These are phyloP conservation scores for Quillaja saponaria DNA, from an alignment of 306 rosid genomes.

Conservation along the genomic window DNA sequence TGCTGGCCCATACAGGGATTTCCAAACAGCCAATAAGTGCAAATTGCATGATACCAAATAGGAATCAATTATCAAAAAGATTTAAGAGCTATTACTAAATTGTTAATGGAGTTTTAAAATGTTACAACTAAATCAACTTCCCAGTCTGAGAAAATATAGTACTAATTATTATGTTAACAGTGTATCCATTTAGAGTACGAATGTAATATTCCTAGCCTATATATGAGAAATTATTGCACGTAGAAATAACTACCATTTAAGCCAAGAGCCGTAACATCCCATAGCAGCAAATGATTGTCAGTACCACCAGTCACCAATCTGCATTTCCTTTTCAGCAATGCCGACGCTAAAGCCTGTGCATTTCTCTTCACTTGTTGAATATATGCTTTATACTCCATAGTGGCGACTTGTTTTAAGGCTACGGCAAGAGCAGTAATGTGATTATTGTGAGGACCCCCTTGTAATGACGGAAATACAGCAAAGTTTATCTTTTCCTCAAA, in stretches of 20 bases:
- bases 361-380: conserved; percentile 83
- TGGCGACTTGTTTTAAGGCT: conserved; percentile 79
- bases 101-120: background rate
- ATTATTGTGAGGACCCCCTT: conserved; percentile 93
- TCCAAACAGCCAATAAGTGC: background rate
- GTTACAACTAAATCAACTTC: background rate
- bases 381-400: conserved; percentile 70
- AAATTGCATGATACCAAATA: background rate
- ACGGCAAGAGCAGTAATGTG: conserved; percentile 84
- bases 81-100: background rate
- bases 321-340: conserved; percentile 79
- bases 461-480: conserved; percentile 71
- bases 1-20: background rate
- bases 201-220: background rate
- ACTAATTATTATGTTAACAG: background rate
- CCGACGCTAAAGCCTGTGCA: conserved; percentile 75
- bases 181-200: conserved; percentile 1
- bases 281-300: conserved; percentile 83
- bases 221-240: background rate
- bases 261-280: conserved; percentile 80
- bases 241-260: conserved; percentile 50
- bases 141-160: background rate
- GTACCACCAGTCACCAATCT: conserved; percentile 86
- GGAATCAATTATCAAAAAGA: background rate
- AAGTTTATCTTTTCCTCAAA: conserved; percentile 83